Percentiles rank a stretch among this genome's conserved stretches.
phyloP scores from a whole-genome alignment of 495 filamentous ascomycete species.

The Parathielavia hyrcaniae region DNA sequence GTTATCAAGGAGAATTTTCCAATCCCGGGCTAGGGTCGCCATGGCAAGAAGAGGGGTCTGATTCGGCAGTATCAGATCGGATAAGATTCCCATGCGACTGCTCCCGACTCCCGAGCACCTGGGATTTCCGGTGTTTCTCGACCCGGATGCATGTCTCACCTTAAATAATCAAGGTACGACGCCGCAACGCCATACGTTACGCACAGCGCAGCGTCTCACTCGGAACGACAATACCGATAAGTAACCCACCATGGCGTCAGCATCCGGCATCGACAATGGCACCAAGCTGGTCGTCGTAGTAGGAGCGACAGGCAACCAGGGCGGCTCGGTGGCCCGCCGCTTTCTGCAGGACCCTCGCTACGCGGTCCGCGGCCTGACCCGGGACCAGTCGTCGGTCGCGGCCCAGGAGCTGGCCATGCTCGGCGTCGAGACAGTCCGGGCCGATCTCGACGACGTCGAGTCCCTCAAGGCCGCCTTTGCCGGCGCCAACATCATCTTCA shows the following conservation, averaged over 20 bases:
- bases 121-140: not conserved
- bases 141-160: conserved; percentile 3
- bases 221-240: not conserved
- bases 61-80: not conserved
- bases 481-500: conserved; percentile 45
- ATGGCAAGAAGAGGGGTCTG: not conserved
- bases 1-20: too few species aligned
- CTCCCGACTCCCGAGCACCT: not conserved
- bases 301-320: conserved; percentile 43
- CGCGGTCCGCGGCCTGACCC: conserved; percentile 44
- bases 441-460: conserved; percentile 39
- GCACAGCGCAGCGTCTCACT: not conserved
- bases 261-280: not conserved
- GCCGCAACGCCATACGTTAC: not conserved
- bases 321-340: conserved; percentile 37
- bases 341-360: conserved; percentile 35
- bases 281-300: conserved; percentile 37
- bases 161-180: not conserved
- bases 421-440: conserved; percentile 42
- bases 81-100: not conserved
- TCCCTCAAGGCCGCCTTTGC: conserved; percentile 38
- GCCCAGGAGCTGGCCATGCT: conserved; percentile 34
- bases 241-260: not conserved
- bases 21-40: not conserved
- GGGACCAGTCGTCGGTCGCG: conserved; percentile 37